Base-by-base conservation (phyloP, 441 rosid species). In the Gossypium davidsonii region DNA sequence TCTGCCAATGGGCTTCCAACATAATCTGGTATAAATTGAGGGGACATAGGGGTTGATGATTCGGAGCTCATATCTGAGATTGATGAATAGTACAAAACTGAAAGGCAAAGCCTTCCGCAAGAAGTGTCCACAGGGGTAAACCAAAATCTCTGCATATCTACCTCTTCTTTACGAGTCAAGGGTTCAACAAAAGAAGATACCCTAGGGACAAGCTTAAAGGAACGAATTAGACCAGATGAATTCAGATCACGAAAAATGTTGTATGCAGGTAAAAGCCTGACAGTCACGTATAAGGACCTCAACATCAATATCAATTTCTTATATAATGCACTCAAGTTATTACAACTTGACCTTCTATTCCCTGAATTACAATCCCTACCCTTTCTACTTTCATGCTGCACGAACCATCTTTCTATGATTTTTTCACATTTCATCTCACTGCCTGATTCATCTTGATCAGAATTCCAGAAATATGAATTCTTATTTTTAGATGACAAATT, bases 1-100 rank as follows among this genome's bases (percentile, higher is more conserved):
- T 93, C 95, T 63, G 93, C 93, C 79, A 91, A 82, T 44, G 98
- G 98, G 79, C 99, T 93, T 42, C 98, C 98, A 74, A 95, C 98
- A 80, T 92, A 95, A 83, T 93, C 91, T 0, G 88, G 87, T 62
- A 95, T 95, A 81, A 95, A 84, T 34, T 86, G 93, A 17, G 97
- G 91, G 66, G 98, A 87, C 79, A 95, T 77, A 15, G 92, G 92
- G 12, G 97, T 85, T 25, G 92, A 89, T 58, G 90, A 79, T 56
- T 84, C 96, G 3, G 88, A 93, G 73, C 83, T 86, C 18, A 87
- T 81, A 76, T 91, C 99, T 0, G 88, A 90, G 61, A 85, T 66
- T 4, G 87, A 82, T 72, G 91, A 77, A 37, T 85, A 83, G 73
- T 93, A 95, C 37, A 85, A 21, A 39, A 93, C 97, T 0, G 92